phyloP scores from a whole-genome alignment of 805 yeast species.

The Yarrowia deformans region DNA sequence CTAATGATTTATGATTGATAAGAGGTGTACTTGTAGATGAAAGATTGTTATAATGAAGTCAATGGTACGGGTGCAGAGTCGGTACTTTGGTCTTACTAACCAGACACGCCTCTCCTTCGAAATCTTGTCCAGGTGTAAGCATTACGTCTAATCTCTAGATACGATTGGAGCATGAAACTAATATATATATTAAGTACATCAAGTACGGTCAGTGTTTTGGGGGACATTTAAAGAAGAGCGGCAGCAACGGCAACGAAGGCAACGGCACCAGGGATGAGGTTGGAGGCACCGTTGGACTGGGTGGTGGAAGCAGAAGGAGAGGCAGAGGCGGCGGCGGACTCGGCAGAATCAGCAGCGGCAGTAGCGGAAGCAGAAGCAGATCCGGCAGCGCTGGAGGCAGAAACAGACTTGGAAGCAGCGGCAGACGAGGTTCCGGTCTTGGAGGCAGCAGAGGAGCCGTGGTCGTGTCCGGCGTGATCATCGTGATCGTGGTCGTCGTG shows the following conservation, averaged over 20 bases:
- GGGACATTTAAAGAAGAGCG: constrained; percentile 13
- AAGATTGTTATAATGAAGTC: too few species aligned
- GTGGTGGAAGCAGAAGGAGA: constrained; percentile 2
- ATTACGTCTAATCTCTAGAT: too few species aligned
- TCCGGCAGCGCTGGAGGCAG: constrained; percentile 2
- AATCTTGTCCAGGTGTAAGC: too few species aligned
- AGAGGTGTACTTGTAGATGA: too few species aligned
- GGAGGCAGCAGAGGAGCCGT: constrained; percentile 4
- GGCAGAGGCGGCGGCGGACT: constrained; percentile 3
- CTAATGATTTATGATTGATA: constrained; percentile 16
- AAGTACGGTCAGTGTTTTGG: constrained; percentile 1
- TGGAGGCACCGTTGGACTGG: constrained; percentile 38
- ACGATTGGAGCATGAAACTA: too few species aligned
- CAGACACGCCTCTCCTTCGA: too few species aligned
- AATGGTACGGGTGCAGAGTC: too few species aligned
- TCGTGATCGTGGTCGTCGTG: neutral
- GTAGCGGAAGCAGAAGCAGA: neutral
- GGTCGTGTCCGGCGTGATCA: neutral
- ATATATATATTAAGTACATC: neutral
- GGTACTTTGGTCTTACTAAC: too few species aligned
- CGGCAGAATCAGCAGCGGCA: neutral
- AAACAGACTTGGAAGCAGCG: neutral
- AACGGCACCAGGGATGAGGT: constrained; percentile 21
- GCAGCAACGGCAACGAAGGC: constrained; percentile 36
- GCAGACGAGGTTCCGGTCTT: neutral